Evolutionary conservation across 2,329 filamentous ascomycete species (phyloP).

Genomic region (Arthrocladium fulminans): DNA sequence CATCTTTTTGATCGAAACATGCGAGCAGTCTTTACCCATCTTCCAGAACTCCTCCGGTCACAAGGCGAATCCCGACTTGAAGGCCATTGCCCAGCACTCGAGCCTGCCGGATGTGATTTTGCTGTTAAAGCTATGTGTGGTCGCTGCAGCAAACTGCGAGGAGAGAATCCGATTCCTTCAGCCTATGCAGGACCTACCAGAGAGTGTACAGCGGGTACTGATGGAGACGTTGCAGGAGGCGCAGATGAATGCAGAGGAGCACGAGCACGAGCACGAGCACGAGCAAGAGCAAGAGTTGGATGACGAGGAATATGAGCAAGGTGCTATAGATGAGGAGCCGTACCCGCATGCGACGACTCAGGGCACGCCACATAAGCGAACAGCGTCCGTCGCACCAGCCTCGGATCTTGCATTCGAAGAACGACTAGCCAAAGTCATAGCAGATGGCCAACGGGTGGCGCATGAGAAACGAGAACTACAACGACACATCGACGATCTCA

Average conservation of each 20-base stretch:
- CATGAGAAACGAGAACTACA: constrained; percentile 43
- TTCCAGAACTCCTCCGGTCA: constrained; percentile 26
- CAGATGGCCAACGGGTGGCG: constrained; percentile 50
- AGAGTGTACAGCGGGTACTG: constrained; percentile 36
- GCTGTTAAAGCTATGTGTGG: constrained; percentile 55
- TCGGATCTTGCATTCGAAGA: constrained; percentile 42
- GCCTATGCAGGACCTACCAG: constrained; percentile 36
- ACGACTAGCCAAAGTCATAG: constrained; percentile 39
- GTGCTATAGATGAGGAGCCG: constrained; percentile 25
- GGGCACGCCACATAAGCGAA: not conserved
- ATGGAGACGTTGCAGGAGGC: constrained; percentile 41
- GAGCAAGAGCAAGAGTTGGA: constrained; percentile 28
- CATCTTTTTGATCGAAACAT: constrained; percentile 38
- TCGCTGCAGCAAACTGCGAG: constrained; percentile 53
- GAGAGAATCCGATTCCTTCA: constrained; percentile 48
- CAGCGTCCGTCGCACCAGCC: not conserved
- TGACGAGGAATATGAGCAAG: constrained; percentile 27
- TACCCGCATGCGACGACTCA: constrained; percentile 19
- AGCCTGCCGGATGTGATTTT: constrained; percentile 40
- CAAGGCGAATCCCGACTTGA: constrained; percentile 32
- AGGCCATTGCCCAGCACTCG: constrained; percentile 37
- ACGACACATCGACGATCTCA: constrained; percentile 44
- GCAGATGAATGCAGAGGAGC: constrained; percentile 24
- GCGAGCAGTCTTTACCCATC: constrained; percentile 34
- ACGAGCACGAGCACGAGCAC: constrained; percentile 30